These are phyloP conservation scores for Calonectria leucothoes DNA, from an alignment of 2,329 filamentous ascomycete genomes.

Conservation along the genomic window DNA sequence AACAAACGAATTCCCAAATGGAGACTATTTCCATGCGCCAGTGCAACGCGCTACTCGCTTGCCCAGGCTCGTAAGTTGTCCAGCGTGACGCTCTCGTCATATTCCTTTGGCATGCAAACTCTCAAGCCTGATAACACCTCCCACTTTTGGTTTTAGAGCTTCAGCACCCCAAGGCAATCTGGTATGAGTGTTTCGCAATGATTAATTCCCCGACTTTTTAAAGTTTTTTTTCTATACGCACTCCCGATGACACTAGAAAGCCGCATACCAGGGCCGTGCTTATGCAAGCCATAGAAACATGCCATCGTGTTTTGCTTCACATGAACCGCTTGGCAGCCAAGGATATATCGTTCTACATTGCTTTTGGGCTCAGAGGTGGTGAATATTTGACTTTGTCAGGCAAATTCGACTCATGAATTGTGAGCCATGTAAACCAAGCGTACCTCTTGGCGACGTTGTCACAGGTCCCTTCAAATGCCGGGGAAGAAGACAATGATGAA, in stretches of 20 bases:
- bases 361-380: not conserved
- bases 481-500: not conserved
- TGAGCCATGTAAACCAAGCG: not conserved
- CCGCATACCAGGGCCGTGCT: not conserved
- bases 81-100: not conserved
- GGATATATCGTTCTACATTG: not conserved
- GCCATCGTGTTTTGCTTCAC: not conserved
- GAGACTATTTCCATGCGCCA: not conserved
- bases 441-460: not conserved
- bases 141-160: not conserved
- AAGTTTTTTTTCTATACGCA: slow-evolving; percentile 2
- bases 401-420: not conserved
- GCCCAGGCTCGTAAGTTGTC: not conserved
- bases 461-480: not conserved
- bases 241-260: not conserved
- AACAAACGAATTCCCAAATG: not conserved
- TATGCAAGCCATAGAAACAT: not conserved
- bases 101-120: not conserved
- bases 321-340: not conserved
- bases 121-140: not conserved
- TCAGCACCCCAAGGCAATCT: not conserved
- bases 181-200: not conserved
- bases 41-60: not conserved
- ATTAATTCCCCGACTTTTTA: not conserved
- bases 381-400: not conserved